Base-by-base conservation (phyloP, 345 rosid species). In the Populus euphratica region DNA sequence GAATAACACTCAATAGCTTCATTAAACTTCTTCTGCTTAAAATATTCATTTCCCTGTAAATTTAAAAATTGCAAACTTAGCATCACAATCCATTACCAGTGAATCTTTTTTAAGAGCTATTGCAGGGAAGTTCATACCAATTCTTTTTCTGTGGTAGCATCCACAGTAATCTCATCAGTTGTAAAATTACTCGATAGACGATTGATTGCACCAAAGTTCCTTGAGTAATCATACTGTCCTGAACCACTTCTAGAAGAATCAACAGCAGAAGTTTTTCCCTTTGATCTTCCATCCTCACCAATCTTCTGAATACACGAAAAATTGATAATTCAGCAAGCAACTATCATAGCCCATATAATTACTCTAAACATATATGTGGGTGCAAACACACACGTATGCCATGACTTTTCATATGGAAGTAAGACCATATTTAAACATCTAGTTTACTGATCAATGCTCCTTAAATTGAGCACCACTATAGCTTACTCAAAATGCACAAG, bases 1-100 rank as follows among this genome's bases (percentile, higher is more conserved):
- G 97, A 93, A 81, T 92, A 96, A 85, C 94, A 96, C 66, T 89
- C 92, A 36, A 93, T 89, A 39, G 99, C 96, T 75, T 96, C 94
- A 67, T 87, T 89, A 82, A 87, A 93, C 84, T 90, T 93, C 85
- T 87, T 90, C 85, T 84, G 90, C 90, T 93, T 93, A 78, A 93
- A 96, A 80, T 82, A 90, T 69, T 91, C 94, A 81, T 93, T 92
- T 6, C 98, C 96, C 97, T 96, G 85, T 56, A 77, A 73, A 9
- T 9, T 27, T 64, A 52, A 43, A 41, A n/a, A 56, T 52, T 33
- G 20, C 49, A 73, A 38, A 35, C 14, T 74, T 39, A 31, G 71
- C 59, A 80, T 27, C 20, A 76, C 54, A 50, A 4, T 23, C 27
- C 73, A 75, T 23, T n/a, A 63, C 38, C 16, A 5, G 21, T 33